phyloP scores from a whole-genome alignment of 2,329 filamentous ascomycete species.

The Ophiosphaerella narmari region DNA sequence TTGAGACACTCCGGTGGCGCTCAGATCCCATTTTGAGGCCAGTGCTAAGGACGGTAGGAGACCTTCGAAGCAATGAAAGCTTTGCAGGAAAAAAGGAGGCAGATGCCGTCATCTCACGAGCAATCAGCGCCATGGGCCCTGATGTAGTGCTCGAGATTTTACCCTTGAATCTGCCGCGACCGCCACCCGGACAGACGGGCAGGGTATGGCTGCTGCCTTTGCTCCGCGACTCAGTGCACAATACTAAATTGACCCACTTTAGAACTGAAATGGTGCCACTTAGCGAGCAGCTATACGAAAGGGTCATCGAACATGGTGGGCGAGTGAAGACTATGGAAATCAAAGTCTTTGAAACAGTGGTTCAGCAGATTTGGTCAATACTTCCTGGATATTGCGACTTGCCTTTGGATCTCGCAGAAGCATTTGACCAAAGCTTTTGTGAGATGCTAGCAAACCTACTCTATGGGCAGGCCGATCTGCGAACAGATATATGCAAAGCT shows the following conservation, averaged over 20 bases:
- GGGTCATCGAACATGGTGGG: conserved; percentile 78
- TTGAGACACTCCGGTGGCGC: conserved; percentile 84
- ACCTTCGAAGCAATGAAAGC: conserved; percentile 82
- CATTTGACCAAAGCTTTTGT: conserved; percentile 87
- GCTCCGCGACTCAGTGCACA: conserved; percentile 85
- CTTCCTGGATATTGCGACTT: conserved; percentile 94
- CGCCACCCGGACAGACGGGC: conserved; percentile 76
- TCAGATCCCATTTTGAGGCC: conserved; percentile 77
- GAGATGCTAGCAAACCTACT: conserved; percentile 89
- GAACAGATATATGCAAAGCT: conserved; percentile 83
- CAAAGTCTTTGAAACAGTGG: conserved; percentile 96
- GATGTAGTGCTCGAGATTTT: conserved; percentile 80
- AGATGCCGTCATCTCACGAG: conserved; percentile 85
- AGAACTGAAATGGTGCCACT: conserved; percentile 83
- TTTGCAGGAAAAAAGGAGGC: conserved; percentile 95
- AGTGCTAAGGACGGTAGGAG: conserved; percentile 79
- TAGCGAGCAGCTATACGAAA: conserved; percentile 88
- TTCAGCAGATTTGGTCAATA: conserved; percentile 93
- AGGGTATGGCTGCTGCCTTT: conserved; percentile 94
- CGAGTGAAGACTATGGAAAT: conserved; percentile 92
- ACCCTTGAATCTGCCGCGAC: conserved; percentile 81
- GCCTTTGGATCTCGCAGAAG: conserved; percentile 70
- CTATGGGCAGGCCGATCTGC: conserved; percentile 87
- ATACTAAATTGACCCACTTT: conserved; percentile 87
- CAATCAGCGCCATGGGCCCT: conserved; percentile 87